phyloP scores from a whole-genome alignment of 148 eudicot species.

The Tetragonia tetragonoides region DNA sequence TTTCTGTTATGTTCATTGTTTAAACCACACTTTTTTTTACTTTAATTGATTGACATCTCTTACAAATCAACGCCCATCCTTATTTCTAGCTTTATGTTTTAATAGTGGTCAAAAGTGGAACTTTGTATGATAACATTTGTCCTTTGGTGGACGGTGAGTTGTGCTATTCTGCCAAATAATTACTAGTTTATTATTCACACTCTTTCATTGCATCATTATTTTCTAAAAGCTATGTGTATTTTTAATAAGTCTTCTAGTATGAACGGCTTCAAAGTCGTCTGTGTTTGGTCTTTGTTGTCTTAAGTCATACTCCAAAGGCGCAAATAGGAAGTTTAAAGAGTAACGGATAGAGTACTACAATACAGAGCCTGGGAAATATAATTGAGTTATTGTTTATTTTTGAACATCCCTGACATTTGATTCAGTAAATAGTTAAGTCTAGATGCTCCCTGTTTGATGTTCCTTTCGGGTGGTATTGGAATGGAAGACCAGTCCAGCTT shows the following conservation, averaged over 20 bases:
- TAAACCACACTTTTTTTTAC: not conserved
- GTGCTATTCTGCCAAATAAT: slow-evolving; percentile 14
- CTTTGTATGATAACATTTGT: not conserved
- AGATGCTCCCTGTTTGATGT: no score
- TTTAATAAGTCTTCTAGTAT: no score
- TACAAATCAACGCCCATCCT: slow-evolving; percentile 2
- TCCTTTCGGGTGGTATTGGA: not conserved
- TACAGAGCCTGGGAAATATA: no score
- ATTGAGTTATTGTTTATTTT: no score
- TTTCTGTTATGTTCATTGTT: not conserved
- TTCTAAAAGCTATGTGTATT: no score
- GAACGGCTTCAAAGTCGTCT: no score
- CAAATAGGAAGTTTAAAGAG: no score
- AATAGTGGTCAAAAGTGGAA: slow-evolving; percentile 19
- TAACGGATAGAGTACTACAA: no score
- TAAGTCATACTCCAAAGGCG: no score
- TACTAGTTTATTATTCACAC: not conserved
- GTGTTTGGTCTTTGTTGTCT: no score
- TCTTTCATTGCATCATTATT: not conserved
- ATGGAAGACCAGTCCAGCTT: not conserved
- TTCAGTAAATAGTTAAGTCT: no score
- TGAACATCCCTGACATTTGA: no score
- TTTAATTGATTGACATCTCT: not conserved
- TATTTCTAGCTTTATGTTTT: not conserved
- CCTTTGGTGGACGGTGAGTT: not conserved